Evolutionary conservation across 106 monocot species (phyloP).

Genomic region (Triglochin maritima): DNA sequence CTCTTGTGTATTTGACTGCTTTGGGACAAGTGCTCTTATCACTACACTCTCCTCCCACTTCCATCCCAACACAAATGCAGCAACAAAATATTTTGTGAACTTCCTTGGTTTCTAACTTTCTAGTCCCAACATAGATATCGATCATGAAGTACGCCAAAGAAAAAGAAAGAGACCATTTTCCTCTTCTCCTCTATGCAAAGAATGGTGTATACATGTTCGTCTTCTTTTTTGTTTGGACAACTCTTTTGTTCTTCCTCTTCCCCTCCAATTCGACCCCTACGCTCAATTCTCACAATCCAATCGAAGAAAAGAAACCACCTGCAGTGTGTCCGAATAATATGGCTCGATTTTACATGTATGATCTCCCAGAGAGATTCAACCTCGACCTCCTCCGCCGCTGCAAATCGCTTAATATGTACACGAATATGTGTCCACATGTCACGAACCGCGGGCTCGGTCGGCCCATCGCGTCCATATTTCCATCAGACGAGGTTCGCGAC

Average conservation of each 20-base stretch:
- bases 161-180: background rate
- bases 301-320: background rate
- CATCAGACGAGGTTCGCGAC: background rate
- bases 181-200: background rate
- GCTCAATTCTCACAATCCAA: background rate
- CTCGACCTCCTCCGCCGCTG: conserved; percentile 29
- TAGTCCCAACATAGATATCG: too few species aligned
- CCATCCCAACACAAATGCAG: too few species aligned
- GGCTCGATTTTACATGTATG: conserved; percentile 37
- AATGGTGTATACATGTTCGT: conserved; percentile 13
- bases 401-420: conserved; percentile 31
- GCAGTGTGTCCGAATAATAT: conserved; percentile 23
- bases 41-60: too few species aligned
- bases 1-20: too few species aligned
- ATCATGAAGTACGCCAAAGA: too few species aligned
- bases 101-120: too few species aligned
- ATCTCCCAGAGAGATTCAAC: conserved; percentile 40
- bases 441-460: conserved; percentile 53
- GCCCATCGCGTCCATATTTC: conserved; percentile 2
- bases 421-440: conserved; percentile 59
- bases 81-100: too few species aligned
- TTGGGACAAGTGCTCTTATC: too few species aligned
- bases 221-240: conserved; percentile 13
- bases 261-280: background rate
- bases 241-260: conserved; percentile 16